Evolutionary conservation across 2,329 filamentous ascomycete species (phyloP), one percentile per base, ranked within the genome.

Genomic region (Fusarium verrucosum): DNA sequence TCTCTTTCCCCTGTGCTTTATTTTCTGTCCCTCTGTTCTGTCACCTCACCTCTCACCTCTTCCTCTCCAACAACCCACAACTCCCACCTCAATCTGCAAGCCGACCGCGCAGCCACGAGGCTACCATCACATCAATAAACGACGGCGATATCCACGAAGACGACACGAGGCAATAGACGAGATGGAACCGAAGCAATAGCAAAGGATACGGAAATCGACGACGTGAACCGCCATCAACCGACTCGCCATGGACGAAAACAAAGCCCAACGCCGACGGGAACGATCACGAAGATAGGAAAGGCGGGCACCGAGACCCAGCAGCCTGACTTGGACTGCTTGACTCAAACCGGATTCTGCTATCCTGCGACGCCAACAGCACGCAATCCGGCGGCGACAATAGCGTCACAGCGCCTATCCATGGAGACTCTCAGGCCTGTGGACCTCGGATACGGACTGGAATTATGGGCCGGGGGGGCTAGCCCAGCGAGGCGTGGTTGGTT

Each of bases 341-440:
- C 58, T 62, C 62, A 68, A 58, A 44, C 61, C 58, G 63, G 56
- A 66, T 51, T 47, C 50, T 49, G 35, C 50, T 53, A 66, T 51
- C 45, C 50, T 49, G 35, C 50, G 49, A 58, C 49, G 50, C 47
- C 64, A 68, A 41, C 64, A 70, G 64, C 68, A 72, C 70, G 70
- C 70, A 70, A 71, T 70, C 58, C 53, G 50, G 49, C 65, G 43
- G 57, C 56, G 53, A 69, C 56, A 52, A 52, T 37, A 71, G 62
- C 66, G 66, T 69, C 70, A 70, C 64, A 61, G 64, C 68, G 66
- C 60, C 50, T 54, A 65, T 62, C 55, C 55, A 65, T 68, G 64
- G 63, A 65, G 45, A 56, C 47, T 43, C 43, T 25, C 47, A 49
- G 37, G 36, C 47, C 45, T 56, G 61, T 68, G 70, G 68, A 37